Evolutionary conservation across 192 early-diverging fungal species (phyloP), one percentile per base, ranked within the genome.

Genomic region (Entomortierella lignicola): DNA sequence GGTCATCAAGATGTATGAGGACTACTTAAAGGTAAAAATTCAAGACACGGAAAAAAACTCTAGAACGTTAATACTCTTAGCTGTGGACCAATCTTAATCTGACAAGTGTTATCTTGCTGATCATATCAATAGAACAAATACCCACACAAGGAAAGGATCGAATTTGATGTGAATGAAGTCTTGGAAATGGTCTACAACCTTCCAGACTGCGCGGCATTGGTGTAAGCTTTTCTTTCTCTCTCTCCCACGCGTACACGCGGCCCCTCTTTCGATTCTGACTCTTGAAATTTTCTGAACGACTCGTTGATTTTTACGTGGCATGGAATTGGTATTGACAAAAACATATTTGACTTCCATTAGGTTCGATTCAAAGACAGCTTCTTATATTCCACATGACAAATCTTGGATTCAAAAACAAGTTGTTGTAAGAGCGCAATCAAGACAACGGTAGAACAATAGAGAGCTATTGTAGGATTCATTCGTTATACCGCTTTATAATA

Each of bases 321-420:
- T 37, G 4, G 34, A 10, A 37, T 10, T 37, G 34, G n/a, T 37
- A 7, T 10, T 47, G 55, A 64, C 57, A 29, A 15, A 47, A 8
- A 21, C 12, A 52, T 30, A 47, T 37, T 26, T 44, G 59, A 15
- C 21, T 57, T 42, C 12, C 12, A 1, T 25, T 59, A 77, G 74
- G 0, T 64, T 77, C 20, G 74, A 77, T 34, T 32, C 51, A 59
- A 69, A 64, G 67, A 64, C 74, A 34, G 32, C 61, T 1, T 59
- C 74, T 2, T 77, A 77, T 64, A 56, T 77, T 21, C 74, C 74
- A 43, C 74, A 77, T 41, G 74, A 77, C 56, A 77, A 77, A 50
- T 77, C 74, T 39, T 77, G 74, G 74, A 77, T 77, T 27, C 74
- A 77, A 23, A 77, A 77, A 52, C 74, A 77, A 23, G 74, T 77